Percentiles rank a stretch among this genome's conserved stretches.
These are phyloP conservation scores for Zangia roseola DNA, from an alignment of 768 basidiomycete species.

Conservation along the genomic window DNA sequence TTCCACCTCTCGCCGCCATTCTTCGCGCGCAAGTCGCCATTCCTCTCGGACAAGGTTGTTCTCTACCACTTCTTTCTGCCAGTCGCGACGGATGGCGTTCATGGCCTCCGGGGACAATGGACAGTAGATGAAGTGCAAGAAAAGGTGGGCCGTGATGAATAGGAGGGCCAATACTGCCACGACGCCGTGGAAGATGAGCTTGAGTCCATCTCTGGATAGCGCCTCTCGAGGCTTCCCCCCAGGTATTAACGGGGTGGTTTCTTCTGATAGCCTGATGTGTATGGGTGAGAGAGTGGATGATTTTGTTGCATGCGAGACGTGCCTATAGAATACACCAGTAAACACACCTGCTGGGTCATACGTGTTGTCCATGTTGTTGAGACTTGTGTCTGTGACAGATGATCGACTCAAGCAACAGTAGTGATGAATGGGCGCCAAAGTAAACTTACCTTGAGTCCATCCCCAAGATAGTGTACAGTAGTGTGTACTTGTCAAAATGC, in stretches of 20 bases:
- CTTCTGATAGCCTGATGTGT: not conserved
- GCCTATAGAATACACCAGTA: no score
- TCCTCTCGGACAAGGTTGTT: not conserved
- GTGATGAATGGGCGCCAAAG: not conserved
- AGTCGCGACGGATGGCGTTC: constrained; percentile 7
- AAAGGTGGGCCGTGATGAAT: not conserved
- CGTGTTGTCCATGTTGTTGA: not conserved
- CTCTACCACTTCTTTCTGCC: constrained; percentile 4
- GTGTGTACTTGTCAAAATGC: no score
- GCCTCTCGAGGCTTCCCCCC: not conserved
- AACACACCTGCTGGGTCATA: no score
- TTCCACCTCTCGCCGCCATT: constrained; percentile 22
- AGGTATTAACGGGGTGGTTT: constrained; percentile 7
- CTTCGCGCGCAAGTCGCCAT: constrained; percentile 11
- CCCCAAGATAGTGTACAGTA: no score
- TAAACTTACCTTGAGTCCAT: not conserved
- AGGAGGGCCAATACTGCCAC: no score
- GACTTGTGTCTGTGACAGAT: not conserved
- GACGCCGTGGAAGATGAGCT: not conserved
- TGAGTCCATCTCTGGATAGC: not conserved
- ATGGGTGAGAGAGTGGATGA: no score
- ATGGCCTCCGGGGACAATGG: constrained; percentile 12
- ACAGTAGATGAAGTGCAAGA: constrained; percentile 6
- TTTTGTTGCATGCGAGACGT: no score
- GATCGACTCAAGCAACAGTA: no score